Evolutionary conservation across 176 grass and related monocot species (phyloP).

Genomic region (Carex kokanica): DNA sequence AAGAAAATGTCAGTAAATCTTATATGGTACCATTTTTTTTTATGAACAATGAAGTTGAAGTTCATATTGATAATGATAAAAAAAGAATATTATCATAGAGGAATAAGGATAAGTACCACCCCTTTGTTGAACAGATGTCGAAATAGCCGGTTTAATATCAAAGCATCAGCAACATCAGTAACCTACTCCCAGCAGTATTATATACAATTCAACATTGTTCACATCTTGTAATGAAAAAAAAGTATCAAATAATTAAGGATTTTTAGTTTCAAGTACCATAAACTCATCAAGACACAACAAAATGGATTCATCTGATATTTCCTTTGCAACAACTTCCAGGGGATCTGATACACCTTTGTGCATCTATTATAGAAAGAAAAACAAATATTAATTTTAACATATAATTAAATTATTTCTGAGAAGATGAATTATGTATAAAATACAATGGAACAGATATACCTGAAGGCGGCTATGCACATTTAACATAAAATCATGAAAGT

Average conservation of each 20-base stretch:
- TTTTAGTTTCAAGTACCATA: conserved; percentile 46
- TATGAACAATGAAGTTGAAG: background rate
- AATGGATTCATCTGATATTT: conserved; percentile 89
- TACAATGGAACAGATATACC: conserved; percentile 26
- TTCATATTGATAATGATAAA: conserved; percentile 7
- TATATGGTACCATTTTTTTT: background rate
- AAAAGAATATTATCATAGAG: conserved; percentile 30
- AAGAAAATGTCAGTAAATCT: background rate
- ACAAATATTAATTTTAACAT: background rate
- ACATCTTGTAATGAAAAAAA: background rate
- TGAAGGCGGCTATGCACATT: conserved; percentile 85
- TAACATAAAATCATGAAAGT: conserved; percentile 97
- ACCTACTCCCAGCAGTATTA: conserved; percentile 41
- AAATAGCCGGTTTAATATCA: conserved; percentile 84
- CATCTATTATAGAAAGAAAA: conserved; percentile 44
- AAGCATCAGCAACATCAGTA: conserved; percentile 90
- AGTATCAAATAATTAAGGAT: background rate
- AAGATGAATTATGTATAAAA: background rate
- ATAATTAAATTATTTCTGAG: conserved; percentile 5
- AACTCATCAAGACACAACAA: conserved; percentile 92
- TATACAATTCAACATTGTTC: background rate
- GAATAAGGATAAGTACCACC: conserved; percentile 44
- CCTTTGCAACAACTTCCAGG: conserved; percentile 76
- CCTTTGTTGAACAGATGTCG: conserved; percentile 84
- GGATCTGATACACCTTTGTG: conserved; percentile 92